Evolutionary conservation across 2,329 filamentous ascomycete genomes (phyloP).

Genomic region (Aspergillus unguis): DNA sequence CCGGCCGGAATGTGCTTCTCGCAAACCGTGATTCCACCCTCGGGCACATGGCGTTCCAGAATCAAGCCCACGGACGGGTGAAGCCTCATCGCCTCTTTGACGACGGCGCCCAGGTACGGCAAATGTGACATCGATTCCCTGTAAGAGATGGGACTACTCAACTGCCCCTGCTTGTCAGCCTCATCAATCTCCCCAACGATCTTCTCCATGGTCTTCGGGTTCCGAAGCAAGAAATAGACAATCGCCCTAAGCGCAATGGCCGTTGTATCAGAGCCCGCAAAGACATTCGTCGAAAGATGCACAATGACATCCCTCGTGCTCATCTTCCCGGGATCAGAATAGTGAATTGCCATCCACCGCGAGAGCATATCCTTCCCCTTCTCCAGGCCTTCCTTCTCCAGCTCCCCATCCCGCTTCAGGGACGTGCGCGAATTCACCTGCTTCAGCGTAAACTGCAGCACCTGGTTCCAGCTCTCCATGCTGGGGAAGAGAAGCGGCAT

Average conservation of each 20-base stretch:
- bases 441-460: slow-evolving; percentile 7
- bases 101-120: slow-evolving; percentile 71
- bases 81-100: slow-evolving; percentile 74
- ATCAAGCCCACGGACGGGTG: slow-evolving; percentile 71
- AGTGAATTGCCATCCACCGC: slow-evolving; percentile 4
- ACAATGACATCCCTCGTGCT: slow-evolving; percentile 4
- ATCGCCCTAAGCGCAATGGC: slow-evolving; percentile 5
- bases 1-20: slow-evolving; percentile 8
- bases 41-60: slow-evolving; percentile 68
- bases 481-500: neutral
- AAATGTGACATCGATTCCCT: slow-evolving; percentile 49
- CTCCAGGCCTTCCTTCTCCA: neutral
- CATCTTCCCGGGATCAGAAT: neutral
- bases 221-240: slow-evolving; percentile 1
- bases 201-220: slow-evolving; percentile 13
- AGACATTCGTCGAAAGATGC: slow-evolving; percentile 2
- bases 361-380: slow-evolving; percentile 6
- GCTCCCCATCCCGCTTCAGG: neutral
- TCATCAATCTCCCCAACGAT: slow-evolving; percentile 47
- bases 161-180: slow-evolving; percentile 40
- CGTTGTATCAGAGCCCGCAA: slow-evolving; percentile 1
- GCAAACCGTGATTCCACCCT: slow-evolving; percentile 52
- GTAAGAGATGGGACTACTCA: neutral
- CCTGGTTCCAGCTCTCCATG: slow-evolving; percentile 7
- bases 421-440: slow-evolving; percentile 1